phyloP scores from a whole-genome alignment of 306 rosid genomes.

The Quercus variabilis region DNA sequence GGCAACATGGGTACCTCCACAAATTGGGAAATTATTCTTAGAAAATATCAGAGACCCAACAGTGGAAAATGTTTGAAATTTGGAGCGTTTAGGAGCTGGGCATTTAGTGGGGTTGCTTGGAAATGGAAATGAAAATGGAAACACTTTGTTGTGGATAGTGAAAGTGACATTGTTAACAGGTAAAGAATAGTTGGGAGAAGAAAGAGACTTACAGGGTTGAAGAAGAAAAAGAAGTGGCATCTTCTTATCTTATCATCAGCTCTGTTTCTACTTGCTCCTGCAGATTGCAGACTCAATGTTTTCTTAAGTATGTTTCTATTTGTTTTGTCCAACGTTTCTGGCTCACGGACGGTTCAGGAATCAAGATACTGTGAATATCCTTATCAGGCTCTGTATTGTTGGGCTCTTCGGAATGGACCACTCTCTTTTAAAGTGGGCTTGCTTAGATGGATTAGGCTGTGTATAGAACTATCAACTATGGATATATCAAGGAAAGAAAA shows the following conservation, averaged over 20 bases:
- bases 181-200: slow-evolving; percentile 21
- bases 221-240: slow-evolving; percentile 48
- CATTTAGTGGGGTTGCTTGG: slow-evolving; percentile 13
- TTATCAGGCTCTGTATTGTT: too few species aligned
- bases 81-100: slow-evolving; percentile 15
- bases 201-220: slow-evolving; percentile 46
- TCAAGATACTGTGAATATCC: too few species aligned
- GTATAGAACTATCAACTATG: too few species aligned
- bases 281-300: too few species aligned
- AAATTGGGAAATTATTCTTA: slow-evolving; percentile 34
- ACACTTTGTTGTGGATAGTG: slow-evolving; percentile 12
- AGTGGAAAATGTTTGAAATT: slow-evolving; percentile 19
- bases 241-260: slow-evolving; percentile 47
- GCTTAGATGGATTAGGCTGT: too few species aligned
- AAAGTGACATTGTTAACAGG: slow-evolving; percentile 12
- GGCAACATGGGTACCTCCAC: slow-evolving; percentile 33
- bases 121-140: too few species aligned
- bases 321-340: too few species aligned
- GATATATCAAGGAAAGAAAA: too few species aligned
- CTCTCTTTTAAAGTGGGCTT: too few species aligned
- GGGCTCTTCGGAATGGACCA: too few species aligned
- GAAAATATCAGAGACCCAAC: slow-evolving; percentile 24
- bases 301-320: too few species aligned
- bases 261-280: slow-evolving; percentile 10
- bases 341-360: too few species aligned